Conservation (phyloP, 1,139 yeast species). For the Debaryomycetaceae sp. region DNA sequence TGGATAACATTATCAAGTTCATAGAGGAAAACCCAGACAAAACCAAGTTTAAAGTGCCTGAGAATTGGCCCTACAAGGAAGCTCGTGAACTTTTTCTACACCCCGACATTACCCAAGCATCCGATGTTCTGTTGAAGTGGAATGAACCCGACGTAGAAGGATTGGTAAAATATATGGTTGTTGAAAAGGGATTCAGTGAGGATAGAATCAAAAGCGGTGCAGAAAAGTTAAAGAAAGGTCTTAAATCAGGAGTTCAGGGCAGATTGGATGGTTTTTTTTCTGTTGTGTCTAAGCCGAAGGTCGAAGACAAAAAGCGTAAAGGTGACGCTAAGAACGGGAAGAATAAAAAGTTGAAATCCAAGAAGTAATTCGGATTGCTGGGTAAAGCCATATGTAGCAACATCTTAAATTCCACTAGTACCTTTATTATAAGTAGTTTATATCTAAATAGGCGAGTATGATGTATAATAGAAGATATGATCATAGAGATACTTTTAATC, state of each 20-base stretch:
- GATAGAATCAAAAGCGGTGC: slow-evolving; percentile 89
- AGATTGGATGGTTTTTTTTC: slow-evolving; percentile 89
- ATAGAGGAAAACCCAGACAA: slow-evolving; percentile 58
- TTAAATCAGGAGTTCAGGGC: slow-evolving; percentile 85
- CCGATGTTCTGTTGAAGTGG: slow-evolving; percentile 71
- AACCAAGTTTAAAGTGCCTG: slow-evolving; percentile 80
- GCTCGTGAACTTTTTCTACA: slow-evolving; percentile 78
- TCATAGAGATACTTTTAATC: slow-evolving; percentile 1
- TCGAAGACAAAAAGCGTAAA: slow-evolving; percentile 24
- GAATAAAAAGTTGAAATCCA: slow-evolving; percentile 15
- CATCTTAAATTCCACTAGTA: neutral
- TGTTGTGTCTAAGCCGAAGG: slow-evolving; percentile 55
- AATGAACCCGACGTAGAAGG: slow-evolving; percentile 75
- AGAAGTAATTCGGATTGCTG: slow-evolving; percentile 5
- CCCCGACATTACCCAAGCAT: slow-evolving; percentile 72
- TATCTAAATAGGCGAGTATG: neutral
- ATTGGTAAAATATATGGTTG: slow-evolving; percentile 66
- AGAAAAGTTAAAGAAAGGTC: slow-evolving; percentile 76
- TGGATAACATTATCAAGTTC: slow-evolving; percentile 71
- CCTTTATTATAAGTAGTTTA: slow-evolving; percentile 1
- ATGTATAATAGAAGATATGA: slow-evolving; percentile 1
- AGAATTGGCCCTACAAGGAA: slow-evolving; percentile 89
- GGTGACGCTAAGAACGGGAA: slow-evolving; percentile 16
- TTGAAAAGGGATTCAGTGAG: slow-evolving; percentile 82
- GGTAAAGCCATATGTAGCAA: neutral